Conservation (phyloP, 176 grass and related monocot genomes). For the Oryza glaberrima region DNA sequence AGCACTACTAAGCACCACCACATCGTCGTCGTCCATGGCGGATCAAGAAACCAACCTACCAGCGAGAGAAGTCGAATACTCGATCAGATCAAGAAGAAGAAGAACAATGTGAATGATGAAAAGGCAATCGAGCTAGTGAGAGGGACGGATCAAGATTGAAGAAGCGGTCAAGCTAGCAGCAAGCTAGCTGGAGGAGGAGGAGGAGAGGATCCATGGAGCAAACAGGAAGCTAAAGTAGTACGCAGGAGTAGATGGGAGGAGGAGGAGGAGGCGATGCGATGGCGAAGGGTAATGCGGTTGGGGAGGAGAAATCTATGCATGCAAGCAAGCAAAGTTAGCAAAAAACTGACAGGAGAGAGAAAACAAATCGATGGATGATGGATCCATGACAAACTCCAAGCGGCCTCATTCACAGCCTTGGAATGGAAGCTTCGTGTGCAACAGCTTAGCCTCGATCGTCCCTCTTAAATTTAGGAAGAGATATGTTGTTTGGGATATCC, state of each 20-base stretch:
- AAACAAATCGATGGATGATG: conserved; percentile 34
- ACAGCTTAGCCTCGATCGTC: too few species aligned
- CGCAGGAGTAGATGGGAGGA: conserved; percentile 44
- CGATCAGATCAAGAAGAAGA: not conserved
- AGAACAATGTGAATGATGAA: not conserved
- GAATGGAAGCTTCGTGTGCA: not conserved
- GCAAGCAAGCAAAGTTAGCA: conserved; percentile 60
- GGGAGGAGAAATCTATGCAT: conserved; percentile 56
- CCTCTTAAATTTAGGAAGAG: too few species aligned
- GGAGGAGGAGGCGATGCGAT: conserved; percentile 29
- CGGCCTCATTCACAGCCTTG: not conserved
- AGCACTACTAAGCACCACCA: conserved; percentile 24
- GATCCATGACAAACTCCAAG: not conserved
- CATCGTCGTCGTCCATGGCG: conserved; percentile 22
- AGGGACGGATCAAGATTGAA: not conserved
- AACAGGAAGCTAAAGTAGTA: conserved; percentile 47
- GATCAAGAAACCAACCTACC: conserved; percentile 12
- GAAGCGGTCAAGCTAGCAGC: conserved; percentile 38
- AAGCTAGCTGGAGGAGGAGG: conserved; percentile 7
- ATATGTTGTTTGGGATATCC: too few species aligned
- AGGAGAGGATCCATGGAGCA: conserved; percentile 44
- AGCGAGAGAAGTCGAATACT: not conserved
- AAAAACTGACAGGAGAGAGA: conserved; percentile 55
- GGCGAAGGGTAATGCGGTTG: conserved; percentile 27
- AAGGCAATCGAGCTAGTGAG: not conserved